Percentiles rank a stretch among this genome's conserved stretches.
Conservation (phyloP, 1,284 basidiomycete species). For the Coriolopsis trogii region DNA sequence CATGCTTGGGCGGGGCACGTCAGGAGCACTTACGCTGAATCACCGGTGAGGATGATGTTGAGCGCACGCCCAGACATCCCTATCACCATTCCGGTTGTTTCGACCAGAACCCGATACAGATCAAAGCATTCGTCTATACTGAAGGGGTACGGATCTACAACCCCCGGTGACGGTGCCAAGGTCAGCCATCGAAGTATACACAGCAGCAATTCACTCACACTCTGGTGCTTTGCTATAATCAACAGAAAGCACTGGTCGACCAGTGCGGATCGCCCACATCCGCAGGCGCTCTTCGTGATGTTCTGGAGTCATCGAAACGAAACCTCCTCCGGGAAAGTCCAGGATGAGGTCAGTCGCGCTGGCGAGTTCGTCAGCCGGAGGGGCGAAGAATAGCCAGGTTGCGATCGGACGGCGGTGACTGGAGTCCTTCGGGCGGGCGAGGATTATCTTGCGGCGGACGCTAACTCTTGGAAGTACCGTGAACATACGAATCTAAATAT, state of each 20-base stretch:
- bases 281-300: constrained; percentile 96
- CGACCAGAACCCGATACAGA: constrained; percentile 80
- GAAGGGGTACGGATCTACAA: constrained; percentile 89
- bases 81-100: constrained; percentile 79
- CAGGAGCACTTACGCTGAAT: constrained; percentile 80
- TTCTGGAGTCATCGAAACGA: constrained; percentile 93
- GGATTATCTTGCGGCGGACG: constrained; percentile 76
- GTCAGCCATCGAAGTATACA: neutral
- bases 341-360: constrained; percentile 81
- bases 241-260: constrained; percentile 82
- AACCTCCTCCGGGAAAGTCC: constrained; percentile 95
- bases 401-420: constrained; percentile 82
- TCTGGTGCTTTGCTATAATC: constrained; percentile 98
- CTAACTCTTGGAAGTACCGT: constrained; percentile 62
- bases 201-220: constrained; percentile 54
- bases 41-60: constrained; percentile 80
- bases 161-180: constrained; percentile 6
- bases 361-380: constrained; percentile 67
- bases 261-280: constrained; percentile 81
- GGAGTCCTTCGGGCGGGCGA: constrained; percentile 81
- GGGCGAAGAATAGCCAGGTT: constrained; percentile 84
- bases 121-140: constrained; percentile 96
- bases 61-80: constrained; percentile 84
- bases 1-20: constrained; percentile 8
- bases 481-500: constrained; percentile 65